phyloP scores from a whole-genome alignment of 768 basidiomycete species.

The Infundibulicybe gibba region DNA sequence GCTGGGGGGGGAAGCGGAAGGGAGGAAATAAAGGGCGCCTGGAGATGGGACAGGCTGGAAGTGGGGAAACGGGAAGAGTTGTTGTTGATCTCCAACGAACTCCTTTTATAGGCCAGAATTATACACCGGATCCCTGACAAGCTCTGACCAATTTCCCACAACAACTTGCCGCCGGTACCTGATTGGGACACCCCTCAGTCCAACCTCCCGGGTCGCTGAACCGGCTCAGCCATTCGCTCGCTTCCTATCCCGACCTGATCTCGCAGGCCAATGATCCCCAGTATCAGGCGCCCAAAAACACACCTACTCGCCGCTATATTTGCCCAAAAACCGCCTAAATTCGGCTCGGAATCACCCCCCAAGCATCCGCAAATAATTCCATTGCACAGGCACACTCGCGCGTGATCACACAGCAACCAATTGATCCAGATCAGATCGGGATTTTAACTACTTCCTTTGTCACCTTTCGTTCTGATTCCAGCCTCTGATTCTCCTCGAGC shows the following conservation, averaged over 20 bases:
- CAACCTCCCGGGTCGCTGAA: conserved; percentile 2
- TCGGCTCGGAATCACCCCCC: not conserved
- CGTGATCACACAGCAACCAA: conserved; percentile 7
- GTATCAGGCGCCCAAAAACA: not conserved
- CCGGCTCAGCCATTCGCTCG: not conserved
- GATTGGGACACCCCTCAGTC: conserved; percentile 6
- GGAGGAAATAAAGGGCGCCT: conserved; percentile 1
- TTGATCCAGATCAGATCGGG: conserved; percentile 8
- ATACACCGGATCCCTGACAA: conserved; percentile 14
- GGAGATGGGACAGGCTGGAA: conserved; percentile 6
- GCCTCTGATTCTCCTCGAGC: not conserved
- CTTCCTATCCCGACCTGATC: not conserved
- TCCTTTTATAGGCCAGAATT: conserved; percentile 17
- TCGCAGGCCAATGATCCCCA: not conserved
- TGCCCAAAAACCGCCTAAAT: too few species aligned
- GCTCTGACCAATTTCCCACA: conserved; percentile 16
- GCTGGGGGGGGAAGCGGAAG: conserved; percentile 2
- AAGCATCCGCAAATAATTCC: not conserved
- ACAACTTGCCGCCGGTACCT: conserved; percentile 19
- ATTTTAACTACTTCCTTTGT: not conserved
- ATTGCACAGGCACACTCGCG: not conserved
- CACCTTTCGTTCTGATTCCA: not conserved
- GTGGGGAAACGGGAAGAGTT: conserved; percentile 11
- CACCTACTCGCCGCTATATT: not conserved
- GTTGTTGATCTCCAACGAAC: conserved; percentile 13